phyloP scores from a whole-genome alignment of 257 asterid species.

The Ehretia macrophylla region DNA sequence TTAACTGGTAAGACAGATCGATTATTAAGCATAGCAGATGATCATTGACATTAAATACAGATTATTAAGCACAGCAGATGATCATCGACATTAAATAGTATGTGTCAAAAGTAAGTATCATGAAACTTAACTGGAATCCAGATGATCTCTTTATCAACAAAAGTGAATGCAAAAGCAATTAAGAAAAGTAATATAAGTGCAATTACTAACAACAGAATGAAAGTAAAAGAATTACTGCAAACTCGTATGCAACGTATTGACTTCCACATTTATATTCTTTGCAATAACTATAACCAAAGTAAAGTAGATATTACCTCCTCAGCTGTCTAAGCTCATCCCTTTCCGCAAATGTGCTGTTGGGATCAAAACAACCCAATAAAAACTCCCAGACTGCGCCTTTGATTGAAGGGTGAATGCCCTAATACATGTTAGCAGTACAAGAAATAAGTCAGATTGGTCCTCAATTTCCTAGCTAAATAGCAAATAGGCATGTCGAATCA shows the following conservation, averaged over 20 bases:
- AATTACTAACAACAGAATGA: background rate
- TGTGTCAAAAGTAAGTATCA: too few species aligned
- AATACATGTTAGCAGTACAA: conserved; percentile 16
- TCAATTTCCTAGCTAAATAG: conserved; percentile 8
- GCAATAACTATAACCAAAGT: background rate
- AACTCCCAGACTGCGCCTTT: conserved; percentile 97
- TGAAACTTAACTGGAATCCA: too few species aligned
- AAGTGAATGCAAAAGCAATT: too few species aligned
- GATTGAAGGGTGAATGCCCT: conserved; percentile 94
- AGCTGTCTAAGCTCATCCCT: conserved; percentile 58
- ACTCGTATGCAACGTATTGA: background rate
- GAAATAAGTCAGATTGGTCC: conserved; percentile 19
- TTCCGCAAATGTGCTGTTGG: conserved; percentile 69
- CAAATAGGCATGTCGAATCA: background rate
- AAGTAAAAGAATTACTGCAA: too few species aligned
- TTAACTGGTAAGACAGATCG: too few species aligned
- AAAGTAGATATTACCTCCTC: conserved; percentile 54
- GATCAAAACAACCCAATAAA: conserved; percentile 91
- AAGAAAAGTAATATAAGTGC: too few species aligned
- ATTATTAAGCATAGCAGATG: too few species aligned
- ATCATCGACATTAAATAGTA: too few species aligned
- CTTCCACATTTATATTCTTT: too few species aligned
- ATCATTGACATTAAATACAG: too few species aligned
- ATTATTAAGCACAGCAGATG: too few species aligned
- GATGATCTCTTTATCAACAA: too few species aligned